These are phyloP conservation scores for Moringa oleifera DNA, from an alignment of 345 rosid species.

Conservation along the genomic window DNA sequence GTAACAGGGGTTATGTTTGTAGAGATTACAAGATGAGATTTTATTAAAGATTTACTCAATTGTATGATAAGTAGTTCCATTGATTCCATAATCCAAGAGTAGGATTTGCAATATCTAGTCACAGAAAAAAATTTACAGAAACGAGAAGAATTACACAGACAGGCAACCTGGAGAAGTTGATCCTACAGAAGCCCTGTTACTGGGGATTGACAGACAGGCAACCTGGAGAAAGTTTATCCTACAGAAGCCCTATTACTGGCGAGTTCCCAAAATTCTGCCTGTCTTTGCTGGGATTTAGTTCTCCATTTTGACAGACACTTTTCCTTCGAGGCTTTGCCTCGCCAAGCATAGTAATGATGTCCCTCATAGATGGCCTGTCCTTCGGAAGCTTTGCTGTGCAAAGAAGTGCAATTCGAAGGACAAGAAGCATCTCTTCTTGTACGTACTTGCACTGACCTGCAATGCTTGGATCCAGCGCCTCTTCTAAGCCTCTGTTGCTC, in stretches of 20 bases:
- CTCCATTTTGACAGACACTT: constrained; percentile 48
- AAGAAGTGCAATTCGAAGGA: constrained; percentile 62
- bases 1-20: no score
- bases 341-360: constrained; percentile 71
- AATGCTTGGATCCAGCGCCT: constrained; percentile 59
- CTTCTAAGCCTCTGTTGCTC: constrained; percentile 44
- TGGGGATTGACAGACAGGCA: constrained; percentile 28
- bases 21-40: no score
- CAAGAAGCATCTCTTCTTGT: constrained; percentile 81
- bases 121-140: not conserved
- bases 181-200: constrained; percentile 47
- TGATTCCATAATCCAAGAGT: not conserved
- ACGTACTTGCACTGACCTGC: constrained; percentile 78
- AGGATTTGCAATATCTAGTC: not conserved
- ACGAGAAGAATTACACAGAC: not conserved
- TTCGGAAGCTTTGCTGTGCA: constrained; percentile 78
- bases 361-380: constrained; percentile 86
- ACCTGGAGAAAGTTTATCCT: constrained; percentile 10
- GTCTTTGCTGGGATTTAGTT: constrained; percentile 35
- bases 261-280: constrained; percentile 52
- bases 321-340: constrained; percentile 88
- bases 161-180: not conserved
- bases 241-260: constrained; percentile 49
- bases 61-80: not conserved
- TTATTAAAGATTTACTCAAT: no score